Percentiles rank a stretch among this genome's conserved stretches.
phyloP scores from a whole-genome alignment of 75 land plant genomes.

The Cupressus sempervirens region DNA sequence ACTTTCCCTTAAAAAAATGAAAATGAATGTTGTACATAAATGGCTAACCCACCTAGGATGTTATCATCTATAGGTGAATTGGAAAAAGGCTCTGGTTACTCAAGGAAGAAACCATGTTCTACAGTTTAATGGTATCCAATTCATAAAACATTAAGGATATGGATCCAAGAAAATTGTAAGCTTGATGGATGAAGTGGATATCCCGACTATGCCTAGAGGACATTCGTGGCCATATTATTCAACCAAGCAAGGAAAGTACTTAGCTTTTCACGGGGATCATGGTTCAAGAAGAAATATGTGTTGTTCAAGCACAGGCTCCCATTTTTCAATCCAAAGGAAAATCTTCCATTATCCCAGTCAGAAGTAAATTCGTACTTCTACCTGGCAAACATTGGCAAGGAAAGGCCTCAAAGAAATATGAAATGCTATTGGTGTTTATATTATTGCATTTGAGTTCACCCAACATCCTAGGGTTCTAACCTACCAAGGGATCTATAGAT shows the following conservation, averaged over 20 bases:
- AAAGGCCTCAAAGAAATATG: background rate
- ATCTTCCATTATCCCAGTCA: background rate
- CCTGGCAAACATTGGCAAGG: background rate
- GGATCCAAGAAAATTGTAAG: background rate
- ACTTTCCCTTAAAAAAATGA: background rate
- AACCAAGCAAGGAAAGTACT: background rate
- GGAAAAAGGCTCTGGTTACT: background rate
- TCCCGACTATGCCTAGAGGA: background rate
- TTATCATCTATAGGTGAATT: background rate
- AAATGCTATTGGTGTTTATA: background rate
- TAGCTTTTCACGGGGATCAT: background rate
- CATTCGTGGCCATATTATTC: background rate
- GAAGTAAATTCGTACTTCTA: background rate
- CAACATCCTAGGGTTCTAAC: background rate
- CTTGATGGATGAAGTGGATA: background rate
- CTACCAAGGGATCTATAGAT: no score
- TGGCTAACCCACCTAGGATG: background rate
- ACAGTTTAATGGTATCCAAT: background rate
- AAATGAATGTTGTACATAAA: background rate
- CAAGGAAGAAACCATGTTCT: background rate
- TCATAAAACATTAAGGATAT: background rate
- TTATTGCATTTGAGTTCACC: background rate
- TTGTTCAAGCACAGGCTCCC: no score
- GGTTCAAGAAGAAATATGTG: background rate
- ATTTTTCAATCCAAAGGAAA: background rate